Percentiles rank a stretch among this genome's conserved stretches.
Conservation (phyloP, 345 rosid genomes). For the Cardamine occulta region DNA sequence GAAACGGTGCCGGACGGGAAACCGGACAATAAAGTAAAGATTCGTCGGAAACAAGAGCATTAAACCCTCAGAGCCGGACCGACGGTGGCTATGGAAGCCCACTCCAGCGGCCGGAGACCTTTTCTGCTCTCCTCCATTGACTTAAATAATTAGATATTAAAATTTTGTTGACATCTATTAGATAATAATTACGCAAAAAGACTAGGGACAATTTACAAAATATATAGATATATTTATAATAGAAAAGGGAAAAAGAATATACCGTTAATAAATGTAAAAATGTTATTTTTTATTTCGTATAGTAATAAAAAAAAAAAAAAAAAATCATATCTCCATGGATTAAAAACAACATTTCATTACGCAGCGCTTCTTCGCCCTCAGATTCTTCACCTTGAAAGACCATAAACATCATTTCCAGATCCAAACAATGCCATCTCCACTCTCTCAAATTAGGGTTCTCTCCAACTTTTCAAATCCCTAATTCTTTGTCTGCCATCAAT, state of each 20-base stretch:
- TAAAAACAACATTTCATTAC: conserved; percentile 39
- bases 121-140: too few species aligned
- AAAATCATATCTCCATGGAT: conserved; percentile 39
- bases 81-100: too few species aligned
- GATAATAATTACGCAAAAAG: neutral
- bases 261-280: neutral
- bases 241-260: neutral
- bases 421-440: conserved; percentile 53
- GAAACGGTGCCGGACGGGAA: too few species aligned
- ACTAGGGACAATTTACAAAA: neutral
- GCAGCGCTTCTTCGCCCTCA: conserved; percentile 44
- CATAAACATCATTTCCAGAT: conserved; percentile 47
- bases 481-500: conserved; percentile 5
- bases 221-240: neutral
- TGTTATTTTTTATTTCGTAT: neutral
- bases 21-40: too few species aligned
- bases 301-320: neutral
- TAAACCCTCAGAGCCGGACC: too few species aligned
- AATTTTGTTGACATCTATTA: neutral
- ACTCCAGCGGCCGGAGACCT: too few species aligned
- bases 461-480: conserved; percentile 30
- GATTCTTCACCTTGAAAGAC: conserved; percentile 53
- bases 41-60: too few species aligned
- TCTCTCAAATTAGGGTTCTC: conserved; percentile 47
- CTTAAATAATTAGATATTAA: neutral